These are phyloP conservation scores for Caloboletus firmus DNA, from an alignment of 1,284 basidiomycete genomes.

Conservation along the genomic window DNA sequence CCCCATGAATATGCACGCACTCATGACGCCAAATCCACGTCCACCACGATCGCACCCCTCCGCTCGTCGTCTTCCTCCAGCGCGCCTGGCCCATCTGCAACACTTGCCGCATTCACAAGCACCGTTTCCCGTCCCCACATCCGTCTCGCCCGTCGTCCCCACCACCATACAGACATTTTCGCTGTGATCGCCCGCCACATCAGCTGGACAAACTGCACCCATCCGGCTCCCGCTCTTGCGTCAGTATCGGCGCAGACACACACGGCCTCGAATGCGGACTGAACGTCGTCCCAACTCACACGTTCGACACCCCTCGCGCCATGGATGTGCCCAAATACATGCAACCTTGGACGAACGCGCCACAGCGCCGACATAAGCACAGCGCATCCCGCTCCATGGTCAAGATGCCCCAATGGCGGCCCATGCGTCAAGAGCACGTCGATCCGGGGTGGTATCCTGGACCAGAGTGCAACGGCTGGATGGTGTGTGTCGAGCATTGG, in stretches of 20 bases:
- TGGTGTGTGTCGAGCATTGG: neutral
- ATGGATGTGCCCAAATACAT: constrained; percentile 18
- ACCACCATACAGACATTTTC: constrained; percentile 14
- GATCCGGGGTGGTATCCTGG: constrained; percentile 3
- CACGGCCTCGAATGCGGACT: constrained; percentile 12
- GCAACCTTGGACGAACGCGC: constrained; percentile 16
- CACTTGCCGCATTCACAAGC: constrained; percentile 14
- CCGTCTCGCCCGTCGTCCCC: constrained; percentile 8
- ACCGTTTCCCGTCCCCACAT: constrained; percentile 18
- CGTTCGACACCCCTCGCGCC: constrained; percentile 3
- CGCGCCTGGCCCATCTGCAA: constrained; percentile 1
- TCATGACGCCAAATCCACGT: constrained; percentile 14
- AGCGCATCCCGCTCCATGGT: constrained; percentile 7
- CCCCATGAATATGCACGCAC: neutral
- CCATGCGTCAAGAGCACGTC: constrained; percentile 20
- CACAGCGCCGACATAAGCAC: constrained; percentile 13
- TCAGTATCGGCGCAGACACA: constrained; percentile 2
- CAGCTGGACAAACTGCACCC: constrained; percentile 9
- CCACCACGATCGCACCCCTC: constrained; percentile 14
- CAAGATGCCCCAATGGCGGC: constrained; percentile 14
- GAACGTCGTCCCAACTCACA: constrained; percentile 16
- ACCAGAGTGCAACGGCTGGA: constrained; percentile 9
- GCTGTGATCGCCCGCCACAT: constrained; percentile 15
- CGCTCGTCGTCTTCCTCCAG: neutral
- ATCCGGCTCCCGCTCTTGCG: neutral